Evolutionary conservation across 495 filamentous ascomycete species (phyloP).

Genomic region (Venustampulla echinocandica): DNA sequence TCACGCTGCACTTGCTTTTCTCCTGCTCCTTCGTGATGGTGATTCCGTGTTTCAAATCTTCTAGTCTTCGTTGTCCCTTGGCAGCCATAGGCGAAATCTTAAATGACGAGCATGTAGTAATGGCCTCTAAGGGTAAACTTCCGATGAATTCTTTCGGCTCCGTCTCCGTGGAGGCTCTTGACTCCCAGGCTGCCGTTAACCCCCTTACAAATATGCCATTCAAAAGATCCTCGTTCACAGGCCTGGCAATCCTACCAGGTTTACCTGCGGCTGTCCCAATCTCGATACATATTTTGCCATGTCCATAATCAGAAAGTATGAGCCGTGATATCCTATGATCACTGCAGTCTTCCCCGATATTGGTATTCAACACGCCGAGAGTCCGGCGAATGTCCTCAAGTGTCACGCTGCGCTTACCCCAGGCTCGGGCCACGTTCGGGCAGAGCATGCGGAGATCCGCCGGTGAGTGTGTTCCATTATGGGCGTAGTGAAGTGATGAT

Average conservation of each 20-base stretch:
- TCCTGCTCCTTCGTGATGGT: constrained; percentile 27
- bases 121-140: constrained; percentile 45
- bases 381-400: constrained; percentile 49
- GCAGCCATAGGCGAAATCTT: constrained; percentile 35
- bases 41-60: constrained; percentile 48
- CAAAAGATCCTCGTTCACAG: constrained; percentile 46
- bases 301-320: constrained; percentile 51
- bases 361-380: constrained; percentile 40
- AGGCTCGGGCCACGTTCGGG: constrained; percentile 46
- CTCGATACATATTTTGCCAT: constrained; percentile 40
- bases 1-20: constrained; percentile 1
- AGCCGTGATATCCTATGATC: constrained; percentile 24
- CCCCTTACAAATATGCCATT: constrained; percentile 44
- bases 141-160: constrained; percentile 35
- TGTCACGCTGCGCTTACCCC: constrained; percentile 51
- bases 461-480: constrained; percentile 53
- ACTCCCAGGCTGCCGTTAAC: constrained; percentile 39
- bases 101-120: constrained; percentile 38
- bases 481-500: constrained; percentile 50
- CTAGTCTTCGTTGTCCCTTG: constrained; percentile 53
- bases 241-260: constrained; percentile 31
- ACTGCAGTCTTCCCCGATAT: constrained; percentile 9
- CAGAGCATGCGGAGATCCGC: constrained; percentile 48
- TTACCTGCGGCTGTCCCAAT: constrained; percentile 13
- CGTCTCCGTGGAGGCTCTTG: constrained; percentile 1